Evolutionary conservation across 2,329 filamentous ascomycete species (phyloP), one percentile per base, ranked within the genome.

Genomic region (Stachybotrys echinatus): DNA sequence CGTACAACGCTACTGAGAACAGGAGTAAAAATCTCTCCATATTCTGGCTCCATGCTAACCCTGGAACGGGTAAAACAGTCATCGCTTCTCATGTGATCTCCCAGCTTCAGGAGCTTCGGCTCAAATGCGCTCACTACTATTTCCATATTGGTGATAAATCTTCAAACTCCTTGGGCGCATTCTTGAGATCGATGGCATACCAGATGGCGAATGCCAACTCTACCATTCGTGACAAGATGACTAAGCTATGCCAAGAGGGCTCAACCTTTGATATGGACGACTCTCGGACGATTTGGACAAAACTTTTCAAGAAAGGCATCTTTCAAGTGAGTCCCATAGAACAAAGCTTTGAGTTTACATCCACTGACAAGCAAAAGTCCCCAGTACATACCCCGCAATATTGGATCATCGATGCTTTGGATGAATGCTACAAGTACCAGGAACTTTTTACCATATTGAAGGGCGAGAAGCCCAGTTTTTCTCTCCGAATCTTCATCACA

Each of bases 341-440:
- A n/a, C n/a, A n/a, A n/a, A n/a, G n/a, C n/a, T n/a, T n/a, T n/a
- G n/a, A n/a, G n/a, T n/a, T n/a, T n/a, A n/a, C n/a, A n/a, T n/a
- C n/a, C n/a, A n/a, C n/a, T n/a, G n/a, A n/a, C n/a, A n/a, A n/a
- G n/a, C n/a, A n/a, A n/a, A n/a, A n/a, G n/a, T n/a, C n/a, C n/a
- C n/a, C n/a, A n/a, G n/a, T n/a, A n/a, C n/a, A n/a, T n/a, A n/a
- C n/a, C n/a, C n/a, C n/a, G n/a, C 62, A 68, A 20, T 67, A 58
- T 39, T 67, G 64, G 64, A 58, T 69, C 0, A 60, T 70, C 23
- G 67, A 70, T 53, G 67, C 60, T 2, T 20, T 68, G 7, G 67
- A 69, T 50, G 66, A 69, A 48, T 69, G 64, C 40, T 42, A 47
- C 19, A 56, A 51, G 21, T 55, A 55, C 12, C 21, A 51, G 4